Conservation (phyloP, 148 eudicot species). For the Nepenthes gracilis region DNA sequence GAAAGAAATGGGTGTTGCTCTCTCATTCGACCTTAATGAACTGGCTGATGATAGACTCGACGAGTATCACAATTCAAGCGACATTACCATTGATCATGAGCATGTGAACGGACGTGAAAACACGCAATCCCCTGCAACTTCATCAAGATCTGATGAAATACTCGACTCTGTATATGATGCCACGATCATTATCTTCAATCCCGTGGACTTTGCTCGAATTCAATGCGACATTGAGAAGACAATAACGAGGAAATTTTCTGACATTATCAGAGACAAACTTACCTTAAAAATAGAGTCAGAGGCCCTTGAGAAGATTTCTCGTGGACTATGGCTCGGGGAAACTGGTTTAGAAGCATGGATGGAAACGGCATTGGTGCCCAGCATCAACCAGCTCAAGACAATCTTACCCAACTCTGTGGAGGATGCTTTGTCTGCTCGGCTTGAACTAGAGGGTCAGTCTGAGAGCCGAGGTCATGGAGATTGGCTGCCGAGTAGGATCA, state of each 20-base stretch:
- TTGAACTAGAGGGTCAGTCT: conserved; percentile 33
- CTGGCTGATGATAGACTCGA: conserved; percentile 54
- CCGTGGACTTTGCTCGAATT: conserved; percentile 34
- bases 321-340: conserved; percentile 66
- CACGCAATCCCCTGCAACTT: conserved; percentile 8
- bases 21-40: conserved; percentile 64
- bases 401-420: conserved; percentile 14
- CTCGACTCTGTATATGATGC: conserved; percentile 39
- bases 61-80: conserved; percentile 65
- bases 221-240: conserved; percentile 39
- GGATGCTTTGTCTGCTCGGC: conserved; percentile 20
- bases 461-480: conserved; percentile 35
- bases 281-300: conserved; percentile 44
- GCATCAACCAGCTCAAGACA: conserved; percentile 35
- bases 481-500: conserved; percentile 45
- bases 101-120: conserved; percentile 30
- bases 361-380: conserved; percentile 39
- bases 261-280: conserved; percentile 28
- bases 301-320: conserved; percentile 60
- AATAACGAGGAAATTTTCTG: conserved; percentile 29
- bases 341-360: conserved; percentile 56
- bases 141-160: conserved; percentile 35
- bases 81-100: conserved; percentile 69
- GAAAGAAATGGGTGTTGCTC: conserved; percentile 33
- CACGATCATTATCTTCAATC: conserved; percentile 51